A percentile compares a stretch with the other conserved stretches of the same genome.
These are phyloP conservation scores for Sphaerulina vaccinii DNA, from an alignment of 2,329 filamentous ascomycete species.

Conservation along the genomic window DNA sequence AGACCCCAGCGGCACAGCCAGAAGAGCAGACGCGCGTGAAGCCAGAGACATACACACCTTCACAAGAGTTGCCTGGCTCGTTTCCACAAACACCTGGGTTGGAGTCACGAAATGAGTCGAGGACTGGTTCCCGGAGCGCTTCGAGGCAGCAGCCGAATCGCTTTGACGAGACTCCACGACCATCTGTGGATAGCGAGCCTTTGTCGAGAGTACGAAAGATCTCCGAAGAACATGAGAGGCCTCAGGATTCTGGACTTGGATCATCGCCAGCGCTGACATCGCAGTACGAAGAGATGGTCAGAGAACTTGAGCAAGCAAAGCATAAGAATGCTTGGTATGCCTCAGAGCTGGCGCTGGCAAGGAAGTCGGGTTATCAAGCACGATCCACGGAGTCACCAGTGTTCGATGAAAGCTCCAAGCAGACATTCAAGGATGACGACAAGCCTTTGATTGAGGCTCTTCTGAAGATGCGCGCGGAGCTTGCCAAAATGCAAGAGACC, in stretches of 20 bases:
- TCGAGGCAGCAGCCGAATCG: slow-evolving; percentile 18
- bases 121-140: slow-evolving; percentile 12
- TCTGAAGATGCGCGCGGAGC: slow-evolving; percentile 83
- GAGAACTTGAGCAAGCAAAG: slow-evolving; percentile 81
- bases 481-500: slow-evolving; percentile 83
- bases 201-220: slow-evolving; percentile 31
- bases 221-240: slow-evolving; percentile 47
- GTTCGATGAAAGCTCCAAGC: slow-evolving; percentile 72
- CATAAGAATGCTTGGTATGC: slow-evolving; percentile 96
- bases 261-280: slow-evolving; percentile 61
- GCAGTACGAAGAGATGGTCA: slow-evolving; percentile 71
- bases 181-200: slow-evolving; percentile 29
- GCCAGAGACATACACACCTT: slow-evolving; percentile 37
- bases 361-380: slow-evolving; percentile 82
- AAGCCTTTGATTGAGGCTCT: slow-evolving; percentile 89
- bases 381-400: slow-evolving; percentile 58
- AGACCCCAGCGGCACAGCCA: slow-evolving; percentile 12
- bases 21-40: slow-evolving; percentile 22
- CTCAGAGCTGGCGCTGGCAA: slow-evolving; percentile 86
- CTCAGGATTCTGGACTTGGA: slow-evolving; percentile 59
- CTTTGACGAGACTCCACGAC: slow-evolving; percentile 26
- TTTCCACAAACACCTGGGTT: slow-evolving; percentile 12
- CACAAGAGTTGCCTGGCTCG: slow-evolving; percentile 21
- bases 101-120: slow-evolving; percentile 23
- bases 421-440: slow-evolving; percentile 88